These are phyloP conservation scores for Diaporthe nobilis DNA, from an alignment of 2,329 filamentous ascomycete genomes.

Conservation along the genomic window DNA sequence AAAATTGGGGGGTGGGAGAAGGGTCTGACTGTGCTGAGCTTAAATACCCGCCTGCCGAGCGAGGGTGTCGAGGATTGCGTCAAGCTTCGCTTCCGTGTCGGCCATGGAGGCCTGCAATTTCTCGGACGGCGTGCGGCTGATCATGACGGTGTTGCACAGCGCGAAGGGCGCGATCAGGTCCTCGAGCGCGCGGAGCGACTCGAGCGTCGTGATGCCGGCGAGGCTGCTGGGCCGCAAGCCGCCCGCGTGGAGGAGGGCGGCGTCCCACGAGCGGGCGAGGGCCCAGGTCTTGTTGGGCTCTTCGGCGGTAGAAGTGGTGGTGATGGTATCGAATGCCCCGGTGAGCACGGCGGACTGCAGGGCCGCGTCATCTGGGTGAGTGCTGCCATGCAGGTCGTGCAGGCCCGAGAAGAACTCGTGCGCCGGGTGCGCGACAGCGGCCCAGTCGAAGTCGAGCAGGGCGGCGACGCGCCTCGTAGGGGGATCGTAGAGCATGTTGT, in stretches of 20 bases:
- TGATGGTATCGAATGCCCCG: background rate
- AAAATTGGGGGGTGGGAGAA: background rate
- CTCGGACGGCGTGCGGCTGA: background rate
- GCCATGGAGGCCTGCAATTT: background rate
- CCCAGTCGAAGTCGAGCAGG: slow-evolving; percentile 50
- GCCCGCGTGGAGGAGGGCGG: background rate
- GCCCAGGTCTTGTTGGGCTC: background rate
- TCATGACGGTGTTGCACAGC: background rate
- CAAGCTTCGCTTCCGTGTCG: slow-evolving; percentile 11
- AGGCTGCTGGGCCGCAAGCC: slow-evolving; percentile 2
- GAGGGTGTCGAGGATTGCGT: background rate
- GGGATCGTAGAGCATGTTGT: slow-evolving; percentile 49
- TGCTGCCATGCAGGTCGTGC: slow-evolving; percentile 47
- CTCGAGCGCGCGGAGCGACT: slow-evolving; percentile 17
- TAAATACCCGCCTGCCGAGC: background rate
- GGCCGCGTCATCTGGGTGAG: background rate
- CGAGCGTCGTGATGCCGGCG: background rate
- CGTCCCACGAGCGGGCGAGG: slow-evolving; percentile 1
- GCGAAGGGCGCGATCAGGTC: background rate
- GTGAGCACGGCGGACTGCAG: slow-evolving; percentile 11
- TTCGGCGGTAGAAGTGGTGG: background rate
- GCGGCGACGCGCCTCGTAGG: slow-evolving; percentile 44
- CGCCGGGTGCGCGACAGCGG: slow-evolving; percentile 45
- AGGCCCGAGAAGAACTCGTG: slow-evolving; percentile 48
- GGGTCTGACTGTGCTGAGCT: background rate